Evolutionary conservation across 1,139 yeast species (phyloP).

Genomic region (Yamadazyma pseudoaaseri): DNA sequence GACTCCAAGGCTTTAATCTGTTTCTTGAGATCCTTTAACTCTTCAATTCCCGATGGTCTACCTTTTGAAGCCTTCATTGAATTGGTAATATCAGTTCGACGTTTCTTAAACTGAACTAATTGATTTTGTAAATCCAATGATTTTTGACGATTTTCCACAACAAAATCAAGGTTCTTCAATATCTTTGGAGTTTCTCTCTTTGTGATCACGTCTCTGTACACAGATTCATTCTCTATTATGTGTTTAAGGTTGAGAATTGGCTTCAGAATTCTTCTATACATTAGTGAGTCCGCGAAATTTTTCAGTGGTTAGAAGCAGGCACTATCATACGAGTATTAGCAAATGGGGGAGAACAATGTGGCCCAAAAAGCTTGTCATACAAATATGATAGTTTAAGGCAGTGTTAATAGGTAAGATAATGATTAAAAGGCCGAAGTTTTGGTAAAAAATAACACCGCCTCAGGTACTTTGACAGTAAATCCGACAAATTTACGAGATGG

Average conservation of each 20-base stretch:
- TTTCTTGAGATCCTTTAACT: slow-evolving; percentile 35
- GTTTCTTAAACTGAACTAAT: slow-evolving; percentile 27
- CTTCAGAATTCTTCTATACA: slow-evolving; percentile 10
- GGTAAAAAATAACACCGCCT: no score
- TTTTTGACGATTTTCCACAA: slow-evolving; percentile 24
- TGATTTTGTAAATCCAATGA: slow-evolving; percentile 22
- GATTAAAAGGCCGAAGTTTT: no score
- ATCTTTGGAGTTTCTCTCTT: slow-evolving; percentile 39
- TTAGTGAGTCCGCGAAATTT: no score
- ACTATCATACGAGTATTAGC: slow-evolving; percentile 3
- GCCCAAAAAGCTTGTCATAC: no score
- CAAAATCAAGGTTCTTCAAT: slow-evolving; percentile 30
- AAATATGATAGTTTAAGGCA: no score
- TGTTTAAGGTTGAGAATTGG: slow-evolving; percentile 43
- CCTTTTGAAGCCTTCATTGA: slow-evolving; percentile 13
- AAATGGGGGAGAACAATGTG: no score
- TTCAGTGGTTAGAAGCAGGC: background rate
- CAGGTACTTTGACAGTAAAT: no score
- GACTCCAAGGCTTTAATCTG: slow-evolving; percentile 35
- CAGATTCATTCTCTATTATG: slow-evolving; percentile 37
- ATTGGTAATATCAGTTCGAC: slow-evolving; percentile 29
- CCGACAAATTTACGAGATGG: no score
- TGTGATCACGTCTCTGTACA: slow-evolving; percentile 44
- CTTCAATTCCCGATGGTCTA: slow-evolving; percentile 21
- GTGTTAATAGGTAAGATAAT: no score